These are phyloP conservation scores for Barnettozyma hawaiiensis DNA, from an alignment of 1,139 yeast genomes.

Conservation along the genomic window DNA sequence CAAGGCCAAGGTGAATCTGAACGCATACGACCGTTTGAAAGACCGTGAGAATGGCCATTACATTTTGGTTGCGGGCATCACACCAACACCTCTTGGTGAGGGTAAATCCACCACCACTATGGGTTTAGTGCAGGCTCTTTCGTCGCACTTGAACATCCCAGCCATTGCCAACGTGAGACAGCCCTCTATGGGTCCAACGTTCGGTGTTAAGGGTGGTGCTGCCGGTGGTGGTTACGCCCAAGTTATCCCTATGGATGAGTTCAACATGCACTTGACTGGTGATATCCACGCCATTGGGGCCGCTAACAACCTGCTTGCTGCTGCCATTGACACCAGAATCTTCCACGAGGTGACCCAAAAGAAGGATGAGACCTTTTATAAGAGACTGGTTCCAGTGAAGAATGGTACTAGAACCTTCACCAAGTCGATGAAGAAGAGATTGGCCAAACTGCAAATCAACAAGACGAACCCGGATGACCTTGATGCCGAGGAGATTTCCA, in stretches of 20 bases:
- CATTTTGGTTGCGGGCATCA: constrained; percentile 72
- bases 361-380: constrained; percentile 57
- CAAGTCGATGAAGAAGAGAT: constrained; percentile 58
- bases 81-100: constrained; percentile 80
- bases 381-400: constrained; percentile 64
- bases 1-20: constrained; percentile 68
- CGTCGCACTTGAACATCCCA: constrained; percentile 65
- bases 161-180: constrained; percentile 79
- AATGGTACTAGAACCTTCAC: constrained; percentile 63
- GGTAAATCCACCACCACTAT: constrained; percentile 79
- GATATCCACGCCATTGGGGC: constrained; percentile 80
- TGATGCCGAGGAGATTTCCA: constrained; percentile 55
- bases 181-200: constrained; percentile 86
- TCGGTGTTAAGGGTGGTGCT: constrained; percentile 86
- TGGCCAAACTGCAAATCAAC: constrained; percentile 55
- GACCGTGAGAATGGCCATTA: constrained; percentile 61
- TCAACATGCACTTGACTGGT: constrained; percentile 80
- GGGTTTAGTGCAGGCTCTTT: constrained; percentile 74
- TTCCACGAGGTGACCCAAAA: constrained; percentile 73
- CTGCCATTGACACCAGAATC: constrained; percentile 80
- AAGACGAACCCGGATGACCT: constrained; percentile 66
- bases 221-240: constrained; percentile 87
- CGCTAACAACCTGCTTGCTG: constrained; percentile 74
- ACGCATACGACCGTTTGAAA: constrained; percentile 53
- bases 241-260: constrained; percentile 85